Percentiles rank a stretch among this genome's conserved stretches.
These are phyloP conservation scores for Diaporthe destruens DNA, from an alignment of 2,329 filamentous ascomycete genomes.

Conservation along the genomic window DNA sequence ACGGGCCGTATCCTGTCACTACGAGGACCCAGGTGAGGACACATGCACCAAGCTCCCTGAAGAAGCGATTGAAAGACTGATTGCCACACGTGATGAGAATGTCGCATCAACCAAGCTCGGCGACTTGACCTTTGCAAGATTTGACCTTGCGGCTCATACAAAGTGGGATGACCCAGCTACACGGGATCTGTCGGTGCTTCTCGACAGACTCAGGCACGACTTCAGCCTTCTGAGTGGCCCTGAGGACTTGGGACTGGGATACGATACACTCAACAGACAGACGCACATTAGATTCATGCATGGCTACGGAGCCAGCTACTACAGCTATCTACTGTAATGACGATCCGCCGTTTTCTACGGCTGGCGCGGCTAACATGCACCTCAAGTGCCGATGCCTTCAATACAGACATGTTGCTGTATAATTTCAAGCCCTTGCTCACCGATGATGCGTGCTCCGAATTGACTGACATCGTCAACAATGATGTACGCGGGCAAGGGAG, in stretches of 20 bases:
- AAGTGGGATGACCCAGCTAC: not conserved
- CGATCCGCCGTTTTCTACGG: too few relatives aligned
- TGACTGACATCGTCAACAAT: not conserved
- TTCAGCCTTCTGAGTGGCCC: slow-evolving; percentile 10
- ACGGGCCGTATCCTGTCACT: not conserved
- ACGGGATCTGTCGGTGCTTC: not conserved
- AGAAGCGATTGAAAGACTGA: not conserved
- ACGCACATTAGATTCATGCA: not conserved
- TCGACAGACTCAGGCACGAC: slow-evolving; percentile 4
- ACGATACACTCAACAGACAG: not conserved
- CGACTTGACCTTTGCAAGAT: not conserved
- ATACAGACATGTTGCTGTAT: not conserved
- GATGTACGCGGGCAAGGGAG: not conserved
- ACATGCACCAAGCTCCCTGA: not conserved
- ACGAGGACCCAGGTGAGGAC: not conserved
- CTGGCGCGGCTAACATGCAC: not conserved
- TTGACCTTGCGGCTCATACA: not conserved
- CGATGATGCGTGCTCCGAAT: not conserved
- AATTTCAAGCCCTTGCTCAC: not conserved
- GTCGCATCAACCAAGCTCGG: slow-evolving; percentile 9
- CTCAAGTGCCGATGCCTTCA: slow-evolving; percentile 5
- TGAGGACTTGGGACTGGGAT: slow-evolving; percentile 1
- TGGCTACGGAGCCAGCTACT: slow-evolving; percentile 5
- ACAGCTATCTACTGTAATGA: slow-evolving; percentile 6
- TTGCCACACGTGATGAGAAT: not conserved